Conservation (phyloP, 2,329 filamentous ascomycete species). For the Bipolaris oryzae region DNA sequence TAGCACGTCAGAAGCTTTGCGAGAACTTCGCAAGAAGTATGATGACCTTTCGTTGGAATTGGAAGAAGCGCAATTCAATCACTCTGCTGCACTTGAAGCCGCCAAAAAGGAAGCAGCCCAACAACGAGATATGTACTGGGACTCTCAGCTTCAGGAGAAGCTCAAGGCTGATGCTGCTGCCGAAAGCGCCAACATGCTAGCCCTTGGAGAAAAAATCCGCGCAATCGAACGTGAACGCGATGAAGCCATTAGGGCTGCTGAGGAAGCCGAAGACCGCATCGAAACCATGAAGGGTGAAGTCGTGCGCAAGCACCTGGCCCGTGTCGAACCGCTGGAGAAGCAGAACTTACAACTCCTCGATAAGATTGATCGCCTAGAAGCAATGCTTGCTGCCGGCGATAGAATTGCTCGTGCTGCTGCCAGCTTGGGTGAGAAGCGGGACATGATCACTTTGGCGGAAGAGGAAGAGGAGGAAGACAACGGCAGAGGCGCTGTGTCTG, state of each 20-base stretch:
- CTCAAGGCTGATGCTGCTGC: conserved; percentile 18
- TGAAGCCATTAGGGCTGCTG: conserved; percentile 24
- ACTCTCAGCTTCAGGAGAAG: conserved; percentile 28
- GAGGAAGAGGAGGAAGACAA: conserved; percentile 33
- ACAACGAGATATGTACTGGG: conserved; percentile 21
- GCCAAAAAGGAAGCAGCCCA: conserved; percentile 24
- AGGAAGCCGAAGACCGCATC: conserved; percentile 42
- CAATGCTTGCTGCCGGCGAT: conserved; percentile 45
- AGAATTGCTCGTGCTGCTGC: conserved; percentile 45
- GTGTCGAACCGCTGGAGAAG: conserved; percentile 43
- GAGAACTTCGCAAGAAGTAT: conserved; percentile 43
- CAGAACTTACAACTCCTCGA: conserved; percentile 39
- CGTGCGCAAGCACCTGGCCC: conserved; percentile 44
- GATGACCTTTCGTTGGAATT: conserved; percentile 33
- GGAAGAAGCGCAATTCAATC: conserved; percentile 24
- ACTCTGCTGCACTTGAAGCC: conserved; percentile 31
- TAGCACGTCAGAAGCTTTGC: conserved; percentile 40
- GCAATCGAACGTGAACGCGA: conserved; percentile 28
- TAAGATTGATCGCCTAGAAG: conserved; percentile 43
- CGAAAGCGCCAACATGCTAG: conserved; percentile 16
- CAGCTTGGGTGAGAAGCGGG: conserved; percentile 41
- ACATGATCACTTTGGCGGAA: conserved; percentile 40
- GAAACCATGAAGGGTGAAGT: conserved; percentile 47
- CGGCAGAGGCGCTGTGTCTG: conserved; percentile 9
- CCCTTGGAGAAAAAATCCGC: conserved; percentile 20